Percentiles rank a stretch among this genome's conserved stretches.
phyloP scores from a whole-genome alignment of 1,284 basidiomycete genomes.

The Volvariella volvacea region DNA sequence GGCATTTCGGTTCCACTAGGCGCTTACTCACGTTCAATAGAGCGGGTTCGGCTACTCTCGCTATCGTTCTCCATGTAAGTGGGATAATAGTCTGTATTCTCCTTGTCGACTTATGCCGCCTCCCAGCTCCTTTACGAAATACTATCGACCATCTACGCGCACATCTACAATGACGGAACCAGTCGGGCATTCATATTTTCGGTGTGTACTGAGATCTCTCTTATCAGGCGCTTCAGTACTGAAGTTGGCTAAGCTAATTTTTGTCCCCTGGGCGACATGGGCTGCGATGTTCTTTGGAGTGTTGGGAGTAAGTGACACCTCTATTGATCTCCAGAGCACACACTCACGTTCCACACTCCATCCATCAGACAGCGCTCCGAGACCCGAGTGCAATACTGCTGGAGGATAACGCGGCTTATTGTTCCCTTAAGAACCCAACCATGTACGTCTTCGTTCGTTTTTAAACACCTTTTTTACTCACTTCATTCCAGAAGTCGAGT shows the following conservation, averaged over 20 bases:
- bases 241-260: constrained; percentile 1
- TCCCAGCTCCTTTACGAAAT: neutral
- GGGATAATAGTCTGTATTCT: neutral
- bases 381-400: no score
- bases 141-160: neutral
- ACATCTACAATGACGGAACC: neutral
- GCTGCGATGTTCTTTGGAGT: constrained; percentile 15
- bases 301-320: constrained; percentile 14
- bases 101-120: constrained; percentile 3
- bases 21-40: constrained; percentile 9
- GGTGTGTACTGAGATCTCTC: neutral
- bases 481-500: no score
- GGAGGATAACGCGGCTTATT: no score
- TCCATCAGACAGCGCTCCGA: no score
- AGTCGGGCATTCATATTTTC: neutral
- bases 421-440: no score
- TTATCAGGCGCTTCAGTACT: neutral
- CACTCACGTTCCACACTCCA: no score
- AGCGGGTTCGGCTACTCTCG: constrained; percentile 17
- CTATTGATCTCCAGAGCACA: no score
- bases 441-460: no score
- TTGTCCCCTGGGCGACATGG: constrained; percentile 11
- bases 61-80: constrained; percentile 19
- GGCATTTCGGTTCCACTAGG: neutral
- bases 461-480: no score